phyloP scores from a whole-genome alignment of 2,329 filamentous ascomycete genomes.

The Immersiporthe knoxdaviesiana region DNA sequence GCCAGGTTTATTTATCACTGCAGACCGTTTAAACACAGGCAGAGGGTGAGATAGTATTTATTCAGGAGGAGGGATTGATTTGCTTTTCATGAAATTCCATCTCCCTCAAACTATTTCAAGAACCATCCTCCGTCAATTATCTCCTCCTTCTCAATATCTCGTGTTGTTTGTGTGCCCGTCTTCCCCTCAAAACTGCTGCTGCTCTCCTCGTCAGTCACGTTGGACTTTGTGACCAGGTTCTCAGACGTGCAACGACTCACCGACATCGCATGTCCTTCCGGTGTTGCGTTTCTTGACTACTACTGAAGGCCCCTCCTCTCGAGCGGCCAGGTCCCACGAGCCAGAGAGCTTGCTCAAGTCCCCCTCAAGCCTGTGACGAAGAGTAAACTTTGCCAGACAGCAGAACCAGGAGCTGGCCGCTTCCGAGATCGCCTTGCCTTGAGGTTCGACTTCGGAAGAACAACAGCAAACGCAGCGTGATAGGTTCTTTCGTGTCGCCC shows the following conservation, averaged over 20 bases:
- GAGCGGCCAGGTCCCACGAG: conserved; percentile 29
- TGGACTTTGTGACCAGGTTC: conserved; percentile 11
- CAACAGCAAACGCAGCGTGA: conserved; percentile 10
- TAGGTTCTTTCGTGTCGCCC: conserved; percentile 3
- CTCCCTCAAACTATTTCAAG: background rate
- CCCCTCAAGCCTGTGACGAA: conserved; percentile 9
- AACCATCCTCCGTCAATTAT: background rate
- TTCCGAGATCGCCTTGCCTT: conserved; percentile 1
- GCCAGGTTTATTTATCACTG: background rate
- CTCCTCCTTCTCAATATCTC: background rate
- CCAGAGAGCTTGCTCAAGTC: conserved; percentile 24
- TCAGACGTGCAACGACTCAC: conserved; percentile 8
- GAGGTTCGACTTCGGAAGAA: conserved; percentile 17
- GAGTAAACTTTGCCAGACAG: conserved; percentile 4
- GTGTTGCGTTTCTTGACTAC: conserved; percentile 8
- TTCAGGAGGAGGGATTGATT: background rate
- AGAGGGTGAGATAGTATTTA: background rate
- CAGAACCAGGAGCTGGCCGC: conserved; percentile 14
- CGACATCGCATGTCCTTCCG: conserved; percentile 12
- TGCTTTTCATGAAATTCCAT: background rate
- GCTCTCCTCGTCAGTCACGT: background rate
- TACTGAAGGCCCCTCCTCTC: conserved; percentile 17
- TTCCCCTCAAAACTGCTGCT: background rate
- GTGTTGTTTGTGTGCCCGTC: background rate
- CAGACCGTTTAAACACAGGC: background rate